Conservation (phyloP, 2,329 filamentous ascomycete species). For the Phialocephala sp. region DNA sequence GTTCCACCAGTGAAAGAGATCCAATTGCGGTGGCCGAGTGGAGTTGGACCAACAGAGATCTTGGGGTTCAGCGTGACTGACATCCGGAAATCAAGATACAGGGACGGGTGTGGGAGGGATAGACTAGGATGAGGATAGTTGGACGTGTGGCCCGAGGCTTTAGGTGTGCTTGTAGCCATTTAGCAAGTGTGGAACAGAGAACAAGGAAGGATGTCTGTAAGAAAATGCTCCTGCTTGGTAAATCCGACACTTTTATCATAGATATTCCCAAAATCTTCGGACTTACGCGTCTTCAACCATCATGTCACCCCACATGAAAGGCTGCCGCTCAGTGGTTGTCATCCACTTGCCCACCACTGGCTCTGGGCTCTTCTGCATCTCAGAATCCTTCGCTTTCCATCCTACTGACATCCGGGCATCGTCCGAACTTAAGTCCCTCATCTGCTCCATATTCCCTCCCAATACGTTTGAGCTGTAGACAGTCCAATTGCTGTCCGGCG, state of each 20-base stretch:
- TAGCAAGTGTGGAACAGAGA: slow-evolving; percentile 5
- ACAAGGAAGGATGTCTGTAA: neutral
- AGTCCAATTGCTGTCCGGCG: slow-evolving; percentile 28
- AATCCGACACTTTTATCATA: neutral
- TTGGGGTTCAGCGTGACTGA: slow-evolving; percentile 52
- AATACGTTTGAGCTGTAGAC: slow-evolving; percentile 28
- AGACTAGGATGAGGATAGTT: slow-evolving; percentile 46
- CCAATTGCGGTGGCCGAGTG: slow-evolving; percentile 53
- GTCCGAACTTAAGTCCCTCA: neutral
- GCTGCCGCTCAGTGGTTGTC: slow-evolving; percentile 15
- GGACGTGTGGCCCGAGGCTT: slow-evolving; percentile 22
- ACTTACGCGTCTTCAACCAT: slow-evolving; percentile 4
- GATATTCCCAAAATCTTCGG: neutral
- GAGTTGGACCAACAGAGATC: slow-evolving; percentile 50
- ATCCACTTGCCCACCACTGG: slow-evolving; percentile 17
- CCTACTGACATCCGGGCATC: slow-evolving; percentile 22
- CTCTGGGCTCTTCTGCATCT: neutral
- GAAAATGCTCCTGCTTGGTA: neutral
- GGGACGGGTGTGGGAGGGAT: slow-evolving; percentile 52
- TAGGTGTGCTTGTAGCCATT: slow-evolving; percentile 30
- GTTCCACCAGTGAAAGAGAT: slow-evolving; percentile 54
- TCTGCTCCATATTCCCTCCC: slow-evolving; percentile 23
- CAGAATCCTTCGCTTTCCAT: slow-evolving; percentile 14
- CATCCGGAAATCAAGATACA: slow-evolving; percentile 58
- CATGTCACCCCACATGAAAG: slow-evolving; percentile 15